phyloP scores from a whole-genome alignment of 2,329 filamentous ascomycete genomes.

The Penicillium sp. region DNA sequence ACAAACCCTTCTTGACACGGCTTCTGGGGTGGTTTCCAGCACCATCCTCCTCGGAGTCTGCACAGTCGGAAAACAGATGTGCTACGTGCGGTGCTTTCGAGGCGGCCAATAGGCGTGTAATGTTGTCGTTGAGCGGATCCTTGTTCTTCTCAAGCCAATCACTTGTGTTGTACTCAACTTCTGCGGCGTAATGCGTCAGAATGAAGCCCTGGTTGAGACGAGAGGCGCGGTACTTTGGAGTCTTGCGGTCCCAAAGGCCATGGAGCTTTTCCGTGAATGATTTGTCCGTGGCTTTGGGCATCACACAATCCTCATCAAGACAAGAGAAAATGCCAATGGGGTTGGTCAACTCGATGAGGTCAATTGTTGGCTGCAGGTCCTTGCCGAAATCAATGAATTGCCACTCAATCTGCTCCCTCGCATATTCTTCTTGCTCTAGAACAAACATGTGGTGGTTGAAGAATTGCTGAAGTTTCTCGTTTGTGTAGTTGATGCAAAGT shows the following conservation, averaged over 20 bases:
- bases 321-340: slow-evolving; percentile 99
- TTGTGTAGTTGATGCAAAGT: slow-evolving; percentile 99
- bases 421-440: slow-evolving; percentile 96
- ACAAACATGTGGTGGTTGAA: slow-evolving; percentile 99
- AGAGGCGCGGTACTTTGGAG: slow-evolving; percentile 85
- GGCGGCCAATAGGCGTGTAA: slow-evolving; percentile 80
- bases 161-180: slow-evolving; percentile 94
- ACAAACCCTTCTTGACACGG: slow-evolving; percentile 93
- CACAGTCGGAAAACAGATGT: slow-evolving; percentile 82
- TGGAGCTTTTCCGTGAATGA: slow-evolving; percentile 98
- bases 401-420: slow-evolving; percentile 97
- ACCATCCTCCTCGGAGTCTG: slow-evolving; percentile 72
- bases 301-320: slow-evolving; percentile 94
- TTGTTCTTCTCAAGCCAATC: slow-evolving; percentile 99
- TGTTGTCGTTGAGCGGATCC: slow-evolving; percentile 94
- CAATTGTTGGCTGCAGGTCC: slow-evolving; percentile 94
- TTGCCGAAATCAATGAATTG: slow-evolving; percentile 99
- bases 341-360: slow-evolving; percentile 92
- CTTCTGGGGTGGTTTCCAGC: slow-evolving; percentile 62
- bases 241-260: slow-evolving; percentile 93
- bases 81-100: slow-evolving; percentile 84
- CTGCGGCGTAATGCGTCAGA: slow-evolving; percentile 94
- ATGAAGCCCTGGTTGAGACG: slow-evolving; percentile 89
- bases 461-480: slow-evolving; percentile 98
- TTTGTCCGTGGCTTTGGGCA: slow-evolving; percentile 97